phyloP scores from a whole-genome alignment of 352 stramenopile genomes.

The Pythium brassicae region DNA sequence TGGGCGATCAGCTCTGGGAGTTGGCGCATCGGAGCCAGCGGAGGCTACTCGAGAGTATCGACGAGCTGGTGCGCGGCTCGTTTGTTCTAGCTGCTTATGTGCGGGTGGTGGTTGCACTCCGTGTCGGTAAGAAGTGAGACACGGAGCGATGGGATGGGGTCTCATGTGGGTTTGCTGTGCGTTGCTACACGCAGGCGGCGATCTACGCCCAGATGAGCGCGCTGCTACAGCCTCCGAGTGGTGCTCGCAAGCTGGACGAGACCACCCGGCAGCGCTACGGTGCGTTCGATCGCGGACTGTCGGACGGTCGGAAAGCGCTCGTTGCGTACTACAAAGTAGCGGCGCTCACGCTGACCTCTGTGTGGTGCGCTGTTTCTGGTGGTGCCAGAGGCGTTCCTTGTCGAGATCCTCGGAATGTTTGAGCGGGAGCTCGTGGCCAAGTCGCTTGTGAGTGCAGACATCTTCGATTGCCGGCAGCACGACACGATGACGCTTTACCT shows the following conservation, averaged over 20 bases:
- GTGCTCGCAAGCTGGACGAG: constrained; percentile 27
- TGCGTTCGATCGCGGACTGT: constrained; percentile 13
- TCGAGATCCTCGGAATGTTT: constrained; percentile 73
- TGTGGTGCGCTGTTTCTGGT: background rate
- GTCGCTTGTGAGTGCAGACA: constrained; percentile 61
- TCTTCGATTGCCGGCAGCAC: constrained; percentile 66
- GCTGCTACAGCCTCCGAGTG: constrained; percentile 20
- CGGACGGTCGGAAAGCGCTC: background rate
- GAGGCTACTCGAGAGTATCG: constrained; percentile 44
- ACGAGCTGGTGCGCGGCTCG: constrained; percentile 31
- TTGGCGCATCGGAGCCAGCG: constrained; percentile 63
- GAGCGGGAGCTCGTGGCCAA: constrained; percentile 77
- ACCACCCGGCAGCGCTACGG: constrained; percentile 39
- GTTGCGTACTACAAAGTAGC: no score
- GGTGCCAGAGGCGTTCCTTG: constrained; percentile 42
- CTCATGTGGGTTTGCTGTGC: no score
- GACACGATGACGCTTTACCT: constrained; percentile 73
- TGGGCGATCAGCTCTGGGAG: constrained; percentile 51
- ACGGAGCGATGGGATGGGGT: no score
- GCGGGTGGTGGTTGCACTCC: background rate
- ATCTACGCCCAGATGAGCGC: constrained; percentile 43
- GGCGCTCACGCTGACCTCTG: background rate
- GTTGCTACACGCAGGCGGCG: background rate
- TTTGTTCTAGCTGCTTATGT: background rate
- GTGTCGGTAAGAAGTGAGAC: no score